Conservation (phyloP, 352 stramenopile genomes). For the Pythium apleroticum region DNA sequence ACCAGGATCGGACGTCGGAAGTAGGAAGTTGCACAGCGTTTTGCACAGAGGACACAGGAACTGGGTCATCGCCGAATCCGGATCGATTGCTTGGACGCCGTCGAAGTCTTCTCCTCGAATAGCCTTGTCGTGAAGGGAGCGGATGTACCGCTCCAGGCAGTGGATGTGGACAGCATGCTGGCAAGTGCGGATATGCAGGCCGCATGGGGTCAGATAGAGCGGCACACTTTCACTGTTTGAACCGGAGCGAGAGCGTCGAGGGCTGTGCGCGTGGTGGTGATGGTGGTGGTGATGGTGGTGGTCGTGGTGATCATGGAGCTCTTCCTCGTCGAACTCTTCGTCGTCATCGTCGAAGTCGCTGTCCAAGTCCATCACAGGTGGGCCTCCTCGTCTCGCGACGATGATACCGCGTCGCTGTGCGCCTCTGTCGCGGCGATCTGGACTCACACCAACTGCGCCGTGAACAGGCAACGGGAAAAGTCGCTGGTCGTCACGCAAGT, state of each 20-base stretch:
- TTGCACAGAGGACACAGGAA: conserved; percentile 93
- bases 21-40: conserved; percentile 90
- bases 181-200: conserved; percentile 83
- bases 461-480: conserved; percentile 23
- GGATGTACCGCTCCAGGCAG: conserved; percentile 87
- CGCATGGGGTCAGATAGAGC: conserved; percentile 74
- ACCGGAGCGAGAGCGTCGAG: conserved; percentile 49
- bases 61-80: conserved; percentile 87
- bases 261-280: conserved; percentile 55
- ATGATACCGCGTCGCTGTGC: conserved; percentile 14
- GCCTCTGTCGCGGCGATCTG: conserved; percentile 16
- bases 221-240: conserved; percentile 54
- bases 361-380: conserved; percentile 3
- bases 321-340: conserved; percentile 28
- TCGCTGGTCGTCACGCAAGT: conserved; percentile 48
- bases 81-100: conserved; percentile 85
- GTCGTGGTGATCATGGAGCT: conserved; percentile 33
- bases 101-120: conserved; percentile 89
- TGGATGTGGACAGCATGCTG: conserved; percentile 86
- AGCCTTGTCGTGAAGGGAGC: conserved; percentile 83
- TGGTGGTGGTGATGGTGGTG: conserved; percentile 35
- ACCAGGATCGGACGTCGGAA: conserved; percentile 70
- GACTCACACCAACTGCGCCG: conserved; percentile 9
- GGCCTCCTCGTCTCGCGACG: conserved; percentile 13
- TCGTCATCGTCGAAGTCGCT: conserved; percentile 25